Base-by-base conservation (phyloP, 2,329 filamentous ascomycete genomes). In the Macroventuria anomochaeta region DNA sequence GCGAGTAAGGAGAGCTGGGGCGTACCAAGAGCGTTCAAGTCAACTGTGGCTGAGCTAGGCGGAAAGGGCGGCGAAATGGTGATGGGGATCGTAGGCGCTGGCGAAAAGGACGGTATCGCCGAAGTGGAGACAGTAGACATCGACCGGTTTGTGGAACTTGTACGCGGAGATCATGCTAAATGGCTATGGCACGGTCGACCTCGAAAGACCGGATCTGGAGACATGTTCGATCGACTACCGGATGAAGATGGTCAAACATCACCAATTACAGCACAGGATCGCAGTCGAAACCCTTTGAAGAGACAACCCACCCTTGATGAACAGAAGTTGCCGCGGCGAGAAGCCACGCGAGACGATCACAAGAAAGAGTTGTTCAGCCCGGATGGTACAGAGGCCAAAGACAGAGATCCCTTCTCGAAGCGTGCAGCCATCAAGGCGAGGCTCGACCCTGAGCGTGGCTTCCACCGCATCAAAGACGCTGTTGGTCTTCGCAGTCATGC, bases 141-240 rank as follows among this genome's bases (percentile, higher is more conserved):
- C 47, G 92, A 96, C 63, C 86, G 82, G 38, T 96, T 97, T 62
- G 83, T 91, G 41, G 86, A 86, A 54, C 80, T 96, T 21, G 85
- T 89, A 0, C 88, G 87, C 57, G 93, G 95, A 28, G 90, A 95
- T 70, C 85, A 90, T 50, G 83, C 90, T 13, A 96, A 96, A 73
- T 97, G 93, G 91, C 81, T 99, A 2, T 99, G 95, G 95, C 83
- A 90, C 57, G 95, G 93, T 13, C 97, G 96, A 72, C 84, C 90
- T 31, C 86, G 88, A 56, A 91, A 93, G 68, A 83, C 69, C 12
- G 53, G 46, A 18, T 59, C 65, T n/a, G 61, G 59, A 7, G 73
- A 75, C 46, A 74, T 76, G 70, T 75, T 76, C 53, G 73, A 64
- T 61, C 68, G 73, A 20, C 61, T 75, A 8, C 69, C 70, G 15